Evolutionary conservation across 305 asterid species (phyloP), one percentile per base, ranked within the genome.

Genomic region (Fraxinus angustifolia): DNA sequence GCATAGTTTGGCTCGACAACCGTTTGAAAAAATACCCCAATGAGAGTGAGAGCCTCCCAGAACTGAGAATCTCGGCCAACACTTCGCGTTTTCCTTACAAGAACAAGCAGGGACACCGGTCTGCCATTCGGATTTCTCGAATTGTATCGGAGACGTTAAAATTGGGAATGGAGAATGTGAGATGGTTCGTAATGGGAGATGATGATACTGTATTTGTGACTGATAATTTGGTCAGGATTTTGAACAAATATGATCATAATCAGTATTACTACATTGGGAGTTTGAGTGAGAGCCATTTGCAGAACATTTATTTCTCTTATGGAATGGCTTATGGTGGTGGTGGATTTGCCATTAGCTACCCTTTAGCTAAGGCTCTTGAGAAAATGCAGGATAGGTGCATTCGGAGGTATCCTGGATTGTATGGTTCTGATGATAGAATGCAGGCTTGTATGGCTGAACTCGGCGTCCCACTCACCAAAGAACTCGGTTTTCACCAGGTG

Each of bases 181-280:
- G 94, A 88, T 92, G 97, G 97, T 80, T 90, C 16, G 94, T 92
- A 65, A 86, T 92, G 95, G 94, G 94, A 23, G 97, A 92, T 60
- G 97, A 92, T 48, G 97, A 92, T 7, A 91, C 97, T 17, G 89
- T 92, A 1, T 91, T 92, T n/a, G 85, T 90, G 56, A 86, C 89
- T 0, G 97, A 92, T 21, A 92, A 92, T 88, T 78, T 92, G 88
- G 86, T 92, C 71, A 91, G 92, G 78, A 75, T 92, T 42, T 33
- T 92, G 85, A 89, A 78, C 3, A 91, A 92, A 79, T 92, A 92
- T 72, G 97, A 92, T 84, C 93, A 92, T 76, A 84, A 87, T 53
- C 89, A 91, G 89, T 91, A 83, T 62, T 90, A 90, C 76, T 92
- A 92, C 81, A 88, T 92, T 12, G 97, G 90, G 45, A 79, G 90